Evolutionary conservation across 768 basidiomycete genomes (phyloP).

Genomic region (Podaxis mareebaensis): DNA sequence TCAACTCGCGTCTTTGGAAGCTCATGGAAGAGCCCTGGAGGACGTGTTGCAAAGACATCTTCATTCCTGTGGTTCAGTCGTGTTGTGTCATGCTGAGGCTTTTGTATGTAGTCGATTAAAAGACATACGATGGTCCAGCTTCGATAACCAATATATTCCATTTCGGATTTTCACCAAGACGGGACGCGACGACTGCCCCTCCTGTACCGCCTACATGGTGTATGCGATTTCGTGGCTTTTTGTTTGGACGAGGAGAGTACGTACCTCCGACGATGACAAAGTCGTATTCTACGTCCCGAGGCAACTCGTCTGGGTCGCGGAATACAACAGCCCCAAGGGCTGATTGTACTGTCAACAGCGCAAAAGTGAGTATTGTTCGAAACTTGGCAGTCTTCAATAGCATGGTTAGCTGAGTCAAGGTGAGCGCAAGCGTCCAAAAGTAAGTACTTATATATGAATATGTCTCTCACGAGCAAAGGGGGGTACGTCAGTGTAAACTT

Average conservation of each 20-base stretch:
- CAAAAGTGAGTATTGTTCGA: background rate
- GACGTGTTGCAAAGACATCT: conserved; percentile 9
- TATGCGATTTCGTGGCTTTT: background rate
- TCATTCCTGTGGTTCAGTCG: background rate
- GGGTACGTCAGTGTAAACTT: no score
- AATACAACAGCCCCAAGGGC: background rate
- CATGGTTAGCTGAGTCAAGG: background rate
- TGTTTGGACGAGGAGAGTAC: background rate
- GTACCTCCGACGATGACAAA: conserved; percentile 18
- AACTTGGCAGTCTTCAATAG: background rate
- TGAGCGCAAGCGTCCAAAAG: background rate
- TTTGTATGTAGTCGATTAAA: background rate
- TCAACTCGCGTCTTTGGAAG: conserved; percentile 15
- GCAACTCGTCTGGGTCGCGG: background rate
- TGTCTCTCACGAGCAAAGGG: no score
- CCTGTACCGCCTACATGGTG: conserved; percentile 16
- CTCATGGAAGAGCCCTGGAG: background rate
- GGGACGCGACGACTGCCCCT: conserved; percentile 12
- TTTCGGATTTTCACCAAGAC: conserved; percentile 14
- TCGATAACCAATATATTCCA: conserved; percentile 19
- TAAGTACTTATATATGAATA: no score
- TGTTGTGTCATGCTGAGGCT: background rate
- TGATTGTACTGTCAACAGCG: background rate
- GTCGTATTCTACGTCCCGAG: conserved; percentile 3
- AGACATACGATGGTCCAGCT: conserved; percentile 17